Conservation (phyloP, 306 rosid genomes). For the Senna siamea region DNA sequence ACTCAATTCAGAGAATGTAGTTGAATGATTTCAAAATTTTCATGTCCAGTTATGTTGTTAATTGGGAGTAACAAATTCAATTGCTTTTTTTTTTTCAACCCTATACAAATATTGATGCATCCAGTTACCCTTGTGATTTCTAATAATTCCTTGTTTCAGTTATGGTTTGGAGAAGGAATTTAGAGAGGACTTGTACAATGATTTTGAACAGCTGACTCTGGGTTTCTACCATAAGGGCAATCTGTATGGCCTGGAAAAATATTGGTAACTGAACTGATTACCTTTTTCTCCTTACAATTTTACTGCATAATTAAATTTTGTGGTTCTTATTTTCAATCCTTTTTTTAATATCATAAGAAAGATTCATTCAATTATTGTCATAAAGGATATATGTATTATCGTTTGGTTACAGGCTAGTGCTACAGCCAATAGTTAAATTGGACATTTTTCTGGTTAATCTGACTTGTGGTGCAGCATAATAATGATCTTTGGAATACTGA, state of each 20-base stretch:
- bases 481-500: no score
- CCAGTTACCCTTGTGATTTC: slow-evolving; percentile 30
- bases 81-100: neutral
- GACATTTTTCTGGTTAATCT: no score
- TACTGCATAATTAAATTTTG: neutral
- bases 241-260: slow-evolving; percentile 96
- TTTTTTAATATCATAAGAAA: slow-evolving; percentile 21
- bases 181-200: slow-evolving; percentile 72
- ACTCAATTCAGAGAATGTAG: neutral
- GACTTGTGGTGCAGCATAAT: no score
- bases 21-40: slow-evolving; percentile 1
- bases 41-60: slow-evolving; percentile 15
- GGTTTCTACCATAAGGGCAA: slow-evolving; percentile 80
- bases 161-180: slow-evolving; percentile 97
- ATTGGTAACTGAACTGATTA: slow-evolving; percentile 62
- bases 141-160: slow-evolving; percentile 52
- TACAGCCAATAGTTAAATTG: no score
- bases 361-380: slow-evolving; percentile 14
- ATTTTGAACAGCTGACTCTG: slow-evolving; percentile 83
- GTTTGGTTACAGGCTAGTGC: neutral
- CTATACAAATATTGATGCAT: neutral
- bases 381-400: neutral
- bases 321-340: neutral
- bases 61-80: slow-evolving; percentile 9
- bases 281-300: neutral